Evolutionary conservation across 2,329 filamentous ascomycete genomes (phyloP), one percentile per base, ranked within the genome.

Genomic region (Triangularia verruculosa): DNA sequence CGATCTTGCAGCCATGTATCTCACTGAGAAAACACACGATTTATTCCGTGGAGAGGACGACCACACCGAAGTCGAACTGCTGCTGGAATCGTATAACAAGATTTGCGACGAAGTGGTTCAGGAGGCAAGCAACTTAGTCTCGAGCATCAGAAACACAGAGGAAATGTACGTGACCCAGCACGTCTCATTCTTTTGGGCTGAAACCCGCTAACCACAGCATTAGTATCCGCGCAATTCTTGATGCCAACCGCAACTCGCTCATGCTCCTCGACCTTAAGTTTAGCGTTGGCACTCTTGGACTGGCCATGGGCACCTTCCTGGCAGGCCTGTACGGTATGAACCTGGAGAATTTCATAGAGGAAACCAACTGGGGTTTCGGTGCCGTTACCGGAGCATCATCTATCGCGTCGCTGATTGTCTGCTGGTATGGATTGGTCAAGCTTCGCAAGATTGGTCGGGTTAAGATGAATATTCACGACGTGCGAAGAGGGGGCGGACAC

Each of bases 261-360:
- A 99, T 99, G 95, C 83, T 99, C 17, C 85, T 98, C 30, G 95
- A 98, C 68, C 88, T 99, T 70, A 97, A 96, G 74, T 97, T 98
- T 79, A 95, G 91, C 74, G 93, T 99, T 65, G 92, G 93, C 63
- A 98, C 95, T 0, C 86, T 99, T 4, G 93, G 93, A n/a, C 87
- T 98, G 56, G 94, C 92, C 61, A 92, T 93, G 74, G 95, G 95
- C 61, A 97, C 95, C 57, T 96, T 98, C 74, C 85, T 97, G 71
- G 96, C 95, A 8, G 93, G 93, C n/a, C 87, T 99, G n/a, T 99
- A 98, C 82, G 95, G 95, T 71, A 98, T 98, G 93, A 99, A 99
- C 79, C 81, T 99, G 68, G 96, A 97, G 75, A 98, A 98, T 78
- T 98, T 97, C 77, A 92, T 98, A 71, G 95, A 99, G 79, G 94